Evolutionary conservation across 108 stramenopile species (phyloP).

Genomic region (Mediolabrus comicus): DNA sequence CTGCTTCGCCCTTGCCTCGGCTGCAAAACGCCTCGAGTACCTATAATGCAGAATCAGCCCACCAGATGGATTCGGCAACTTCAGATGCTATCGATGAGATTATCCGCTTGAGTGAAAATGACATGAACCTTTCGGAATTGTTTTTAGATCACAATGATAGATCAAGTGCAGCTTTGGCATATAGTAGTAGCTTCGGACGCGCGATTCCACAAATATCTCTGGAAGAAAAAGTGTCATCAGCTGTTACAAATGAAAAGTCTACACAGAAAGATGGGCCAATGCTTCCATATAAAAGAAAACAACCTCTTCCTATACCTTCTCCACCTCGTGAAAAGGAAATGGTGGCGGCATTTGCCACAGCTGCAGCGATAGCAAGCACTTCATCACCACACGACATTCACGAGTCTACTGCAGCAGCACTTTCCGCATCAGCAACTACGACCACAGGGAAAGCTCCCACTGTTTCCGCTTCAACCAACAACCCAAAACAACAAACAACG

Average conservation of each 20-base stretch:
- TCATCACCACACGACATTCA: not conserved
- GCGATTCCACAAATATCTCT: conserved; percentile 1
- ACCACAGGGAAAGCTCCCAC: not conserved
- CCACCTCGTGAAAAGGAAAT: not conserved
- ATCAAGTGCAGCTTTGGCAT: conserved; percentile 35
- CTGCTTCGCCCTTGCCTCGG: conserved; percentile 7
- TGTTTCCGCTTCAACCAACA: not conserved
- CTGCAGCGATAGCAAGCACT: conserved; percentile 22
- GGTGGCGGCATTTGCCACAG: conserved; percentile 9
- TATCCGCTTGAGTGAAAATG: conserved; percentile 41
- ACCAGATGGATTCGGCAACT: not conserved
- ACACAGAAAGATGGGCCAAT: not conserved
- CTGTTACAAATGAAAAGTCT: conserved; percentile 12
- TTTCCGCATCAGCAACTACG: conserved; percentile 8
- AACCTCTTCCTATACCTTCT: conserved; percentile 36
- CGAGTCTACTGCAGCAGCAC: conserved; percentile 14
- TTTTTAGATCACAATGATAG: conserved; percentile 51
- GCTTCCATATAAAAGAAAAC: conserved; percentile 32
- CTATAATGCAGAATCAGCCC: not conserved
- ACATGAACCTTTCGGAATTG: conserved; percentile 49
- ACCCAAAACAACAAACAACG: not conserved
- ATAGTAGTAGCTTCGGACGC: conserved; percentile 15
- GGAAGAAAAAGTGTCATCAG: conserved; percentile 14
- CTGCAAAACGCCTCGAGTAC: not conserved
- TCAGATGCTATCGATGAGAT: conserved; percentile 43